These are phyloP conservation scores for Colletotrichum agaves DNA, from an alignment of 2,329 filamentous ascomycete species.

Conservation along the genomic window DNA sequence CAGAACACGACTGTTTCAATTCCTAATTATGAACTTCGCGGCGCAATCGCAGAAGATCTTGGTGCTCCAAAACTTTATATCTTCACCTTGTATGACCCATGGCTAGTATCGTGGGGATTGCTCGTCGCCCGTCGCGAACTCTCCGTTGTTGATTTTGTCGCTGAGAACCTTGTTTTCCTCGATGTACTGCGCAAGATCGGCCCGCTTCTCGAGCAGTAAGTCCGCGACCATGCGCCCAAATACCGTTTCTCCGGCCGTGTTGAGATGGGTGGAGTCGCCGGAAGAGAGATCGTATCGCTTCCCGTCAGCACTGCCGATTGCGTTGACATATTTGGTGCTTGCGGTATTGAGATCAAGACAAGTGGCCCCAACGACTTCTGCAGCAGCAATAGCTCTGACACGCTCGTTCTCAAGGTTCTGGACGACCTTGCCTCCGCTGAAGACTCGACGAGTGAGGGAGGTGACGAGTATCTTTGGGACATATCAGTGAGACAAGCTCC, in stretches of 20 bases:
- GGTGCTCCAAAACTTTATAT: no score
- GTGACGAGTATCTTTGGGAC: slow-evolving; percentile 54
- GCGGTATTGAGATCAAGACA: slow-evolving; percentile 63
- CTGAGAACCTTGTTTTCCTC: slow-evolving; percentile 46
- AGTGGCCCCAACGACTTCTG: slow-evolving; percentile 48
- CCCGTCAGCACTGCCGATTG: slow-evolving; percentile 59
- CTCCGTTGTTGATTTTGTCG: slow-evolving; percentile 46
- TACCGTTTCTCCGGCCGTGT: slow-evolving; percentile 61
- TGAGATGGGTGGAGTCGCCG: slow-evolving; percentile 67
- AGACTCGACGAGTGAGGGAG: slow-evolving; percentile 63
- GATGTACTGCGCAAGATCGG: slow-evolving; percentile 43
- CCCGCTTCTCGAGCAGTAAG: slow-evolving; percentile 50
- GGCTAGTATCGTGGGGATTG: not conserved
- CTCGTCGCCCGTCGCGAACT: slow-evolving; percentile 43
- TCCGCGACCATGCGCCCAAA: slow-evolving; percentile 69
- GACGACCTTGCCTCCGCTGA: slow-evolving; percentile 55
- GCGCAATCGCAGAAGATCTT: no score
- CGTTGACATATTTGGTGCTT: slow-evolving; percentile 61
- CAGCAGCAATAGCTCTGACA: slow-evolving; percentile 59
- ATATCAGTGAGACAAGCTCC: slow-evolving; percentile 43
- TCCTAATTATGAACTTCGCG: not conserved
- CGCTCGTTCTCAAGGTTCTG: slow-evolving; percentile 60
- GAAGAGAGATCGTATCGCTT: slow-evolving; percentile 57
- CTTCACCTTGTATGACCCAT: no score
- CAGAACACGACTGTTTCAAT: no score